Evolutionary conservation across 306 rosid species (phyloP).

Genomic region (barrel medic (Medicago truncatula)): DNA sequence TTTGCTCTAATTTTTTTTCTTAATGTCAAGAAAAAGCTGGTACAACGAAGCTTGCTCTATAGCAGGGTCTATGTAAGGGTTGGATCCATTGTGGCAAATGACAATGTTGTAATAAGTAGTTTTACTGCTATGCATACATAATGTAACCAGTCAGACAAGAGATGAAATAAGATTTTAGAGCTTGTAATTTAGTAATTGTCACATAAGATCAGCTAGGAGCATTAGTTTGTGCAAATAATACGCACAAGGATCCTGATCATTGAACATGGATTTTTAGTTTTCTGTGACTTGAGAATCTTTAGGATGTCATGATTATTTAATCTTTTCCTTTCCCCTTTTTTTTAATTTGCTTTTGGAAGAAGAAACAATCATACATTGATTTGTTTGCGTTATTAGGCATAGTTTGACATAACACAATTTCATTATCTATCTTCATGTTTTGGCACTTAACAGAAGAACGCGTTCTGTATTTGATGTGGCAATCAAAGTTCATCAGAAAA

Average conservation of each 20-base stretch:
- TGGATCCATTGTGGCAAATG: not conserved
- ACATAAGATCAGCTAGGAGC: not conserved
- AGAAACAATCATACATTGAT: not conserved
- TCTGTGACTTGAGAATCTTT: not conserved
- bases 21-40: not conserved
- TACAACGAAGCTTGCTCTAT: not conserved
- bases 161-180: constrained; percentile 1
- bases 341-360: not conserved
- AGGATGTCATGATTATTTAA: not conserved
- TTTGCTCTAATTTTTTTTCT: not conserved
- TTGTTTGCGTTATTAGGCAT: constrained; percentile 1
- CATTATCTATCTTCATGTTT: constrained; percentile 7
- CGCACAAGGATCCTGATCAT: constrained; percentile 12
- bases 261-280: constrained; percentile 4
- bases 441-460: constrained; percentile 61
- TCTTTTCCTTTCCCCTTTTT: not conserved
- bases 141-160: not conserved
- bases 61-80: not conserved
- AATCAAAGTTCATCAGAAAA: constrained; percentile 63
- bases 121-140: not conserved
- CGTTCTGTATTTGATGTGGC: constrained; percentile 77
- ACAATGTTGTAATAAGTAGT: not conserved
- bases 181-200: not conserved
- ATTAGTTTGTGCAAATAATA: not conserved
- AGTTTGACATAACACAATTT: constrained; percentile 7